These are phyloP conservation scores for Articulospora tetracladia DNA, from an alignment of 495 filamentous ascomycete species.

Conservation along the genomic window DNA sequence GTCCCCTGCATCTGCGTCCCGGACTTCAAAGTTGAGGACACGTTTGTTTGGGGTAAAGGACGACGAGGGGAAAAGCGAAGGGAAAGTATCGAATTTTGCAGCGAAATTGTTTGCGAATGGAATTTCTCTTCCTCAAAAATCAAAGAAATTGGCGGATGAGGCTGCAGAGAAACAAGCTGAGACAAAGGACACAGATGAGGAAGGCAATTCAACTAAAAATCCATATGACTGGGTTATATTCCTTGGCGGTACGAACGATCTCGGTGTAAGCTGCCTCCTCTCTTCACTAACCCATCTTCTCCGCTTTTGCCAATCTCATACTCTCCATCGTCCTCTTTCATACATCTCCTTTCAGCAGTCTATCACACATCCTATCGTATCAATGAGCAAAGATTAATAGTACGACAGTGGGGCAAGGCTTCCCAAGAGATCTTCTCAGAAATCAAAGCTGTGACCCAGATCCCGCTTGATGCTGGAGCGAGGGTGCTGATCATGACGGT, in stretches of 20 bases:
- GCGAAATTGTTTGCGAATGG: not conserved
- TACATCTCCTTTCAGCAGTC: too few species aligned
- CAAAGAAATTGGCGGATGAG: not conserved
- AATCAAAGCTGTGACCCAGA: not conserved
- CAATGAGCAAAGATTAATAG: too few species aligned
- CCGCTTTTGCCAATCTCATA: too few species aligned
- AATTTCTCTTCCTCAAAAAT: not conserved
- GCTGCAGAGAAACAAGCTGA: not conserved
- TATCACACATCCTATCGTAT: too few species aligned
- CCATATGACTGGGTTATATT: conserved; percentile 17
- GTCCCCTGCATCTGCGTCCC: not conserved
- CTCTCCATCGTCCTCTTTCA: too few species aligned
- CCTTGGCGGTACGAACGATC: conserved; percentile 27
- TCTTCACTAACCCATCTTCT: not conserved
- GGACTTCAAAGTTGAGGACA: not conserved
- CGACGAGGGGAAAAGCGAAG: not conserved
- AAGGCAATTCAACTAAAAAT: not conserved
- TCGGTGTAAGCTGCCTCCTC: not conserved
- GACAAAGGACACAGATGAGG: not conserved
- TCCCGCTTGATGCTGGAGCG: conserved; percentile 29
- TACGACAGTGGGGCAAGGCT: not conserved
- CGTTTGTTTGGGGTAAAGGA: not conserved
- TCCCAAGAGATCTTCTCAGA: not conserved
- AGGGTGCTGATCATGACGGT: conserved; percentile 60
- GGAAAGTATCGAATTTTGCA: not conserved